These are phyloP conservation scores for Stachybotrys elegans DNA, from an alignment of 2,329 filamentous ascomycete species.

Conservation along the genomic window DNA sequence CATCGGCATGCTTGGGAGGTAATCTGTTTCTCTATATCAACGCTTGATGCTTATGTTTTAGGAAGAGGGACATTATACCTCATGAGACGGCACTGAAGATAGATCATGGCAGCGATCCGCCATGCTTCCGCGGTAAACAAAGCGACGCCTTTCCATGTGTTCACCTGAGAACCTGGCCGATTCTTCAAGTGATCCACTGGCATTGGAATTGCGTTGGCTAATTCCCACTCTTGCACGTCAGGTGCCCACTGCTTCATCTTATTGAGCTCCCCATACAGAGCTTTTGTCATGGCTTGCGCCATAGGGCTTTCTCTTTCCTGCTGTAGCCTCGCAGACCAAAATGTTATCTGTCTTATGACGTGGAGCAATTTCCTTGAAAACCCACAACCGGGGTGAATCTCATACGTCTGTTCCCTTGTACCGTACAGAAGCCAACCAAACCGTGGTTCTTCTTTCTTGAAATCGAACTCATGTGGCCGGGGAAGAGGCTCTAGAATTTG, in stretches of 20 bases:
- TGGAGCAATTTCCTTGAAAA: slow-evolving; percentile 35
- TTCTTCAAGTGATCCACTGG: too few species aligned
- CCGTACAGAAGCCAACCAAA: slow-evolving; percentile 36
- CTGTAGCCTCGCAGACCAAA: slow-evolving; percentile 26
- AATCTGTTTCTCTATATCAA: slow-evolving; percentile 18
- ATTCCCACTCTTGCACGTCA: slow-evolving; percentile 14
- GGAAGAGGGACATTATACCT: slow-evolving; percentile 22
- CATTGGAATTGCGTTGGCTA: too few species aligned
- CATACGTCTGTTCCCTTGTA: slow-evolving; percentile 24
- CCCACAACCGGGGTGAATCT: slow-evolving; percentile 36
- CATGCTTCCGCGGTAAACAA: slow-evolving; percentile 35
- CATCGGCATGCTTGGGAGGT: slow-evolving; percentile 29
- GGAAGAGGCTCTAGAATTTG: slow-evolving; percentile 32
- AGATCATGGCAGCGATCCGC: slow-evolving; percentile 33
- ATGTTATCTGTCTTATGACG: slow-evolving; percentile 31
- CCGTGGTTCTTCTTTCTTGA: slow-evolving; percentile 20
- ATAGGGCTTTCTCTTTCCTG: slow-evolving; percentile 26
- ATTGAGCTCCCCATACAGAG: slow-evolving; percentile 19
- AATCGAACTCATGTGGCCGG: slow-evolving; percentile 19
- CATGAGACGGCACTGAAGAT: slow-evolving; percentile 31
- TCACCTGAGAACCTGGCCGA: too few species aligned
- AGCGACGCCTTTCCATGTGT: too few species aligned
- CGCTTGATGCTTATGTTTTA: slow-evolving; percentile 6
- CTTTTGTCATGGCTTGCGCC: slow-evolving; percentile 23
- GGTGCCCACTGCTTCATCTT: slow-evolving; percentile 30